phyloP scores from a whole-genome alignment of 2,329 filamentous ascomycete species.

The Incumbomyces lentus region DNA sequence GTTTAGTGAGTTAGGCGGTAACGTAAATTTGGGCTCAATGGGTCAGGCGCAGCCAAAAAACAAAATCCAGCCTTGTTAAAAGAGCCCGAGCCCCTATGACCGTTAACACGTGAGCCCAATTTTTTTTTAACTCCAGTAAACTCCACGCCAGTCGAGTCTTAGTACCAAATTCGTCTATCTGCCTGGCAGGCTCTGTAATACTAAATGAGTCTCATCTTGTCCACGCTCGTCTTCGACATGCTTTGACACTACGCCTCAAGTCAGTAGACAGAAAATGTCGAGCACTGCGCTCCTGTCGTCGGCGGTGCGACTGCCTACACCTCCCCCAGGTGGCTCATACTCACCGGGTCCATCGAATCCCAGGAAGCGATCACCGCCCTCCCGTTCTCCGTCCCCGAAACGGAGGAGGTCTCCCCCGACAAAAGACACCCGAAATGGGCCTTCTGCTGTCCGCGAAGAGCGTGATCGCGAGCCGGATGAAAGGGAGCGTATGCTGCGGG shows the following conservation, averaged over 20 bases:
- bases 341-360: slow-evolving; percentile 37
- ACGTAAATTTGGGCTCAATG: no score
- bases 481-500: slow-evolving; percentile 40
- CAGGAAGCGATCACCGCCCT: slow-evolving; percentile 48
- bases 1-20: no score
- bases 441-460: slow-evolving; percentile 1
- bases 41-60: no score
- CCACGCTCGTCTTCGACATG: not conserved
- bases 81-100: no score
- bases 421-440: slow-evolving; percentile 16
- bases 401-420: slow-evolving; percentile 39
- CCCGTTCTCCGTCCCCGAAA: slow-evolving; percentile 40
- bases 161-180: no score
- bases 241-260: not conserved
- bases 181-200: no score
- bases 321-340: slow-evolving; percentile 39
- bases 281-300: slow-evolving; percentile 34
- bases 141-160: no score
- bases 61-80: no score
- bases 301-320: slow-evolving; percentile 50
- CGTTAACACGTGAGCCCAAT: no score
- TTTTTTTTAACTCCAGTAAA: no score
- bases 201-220: no score
- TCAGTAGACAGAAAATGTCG: slow-evolving; percentile 25
- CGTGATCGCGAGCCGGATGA: slow-evolving; percentile 39